Conservation (phyloP, 1,284 basidiomycete species). For the Phellopilus nigrolimitatus region DNA sequence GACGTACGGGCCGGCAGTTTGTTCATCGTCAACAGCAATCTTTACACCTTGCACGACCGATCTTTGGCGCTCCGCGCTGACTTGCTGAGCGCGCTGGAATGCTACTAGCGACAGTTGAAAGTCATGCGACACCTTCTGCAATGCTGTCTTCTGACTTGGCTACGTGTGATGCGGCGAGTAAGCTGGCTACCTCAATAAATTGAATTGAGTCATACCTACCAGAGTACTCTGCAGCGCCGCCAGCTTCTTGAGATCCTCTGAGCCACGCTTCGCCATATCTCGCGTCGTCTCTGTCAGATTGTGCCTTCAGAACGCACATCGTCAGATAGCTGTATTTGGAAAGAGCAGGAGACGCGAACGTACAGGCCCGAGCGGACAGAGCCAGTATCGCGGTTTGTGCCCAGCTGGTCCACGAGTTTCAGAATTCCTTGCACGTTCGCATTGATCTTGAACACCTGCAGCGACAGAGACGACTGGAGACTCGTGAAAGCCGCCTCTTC, state of each 20-base stretch:
- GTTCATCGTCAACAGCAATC: slow-evolving; percentile 70
- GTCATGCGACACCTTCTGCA: slow-evolving; percentile 92
- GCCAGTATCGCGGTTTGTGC: slow-evolving; percentile 73
- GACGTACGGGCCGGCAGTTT: slow-evolving; percentile 31
- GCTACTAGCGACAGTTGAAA: slow-evolving; percentile 85
- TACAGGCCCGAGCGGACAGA: slow-evolving; percentile 75
- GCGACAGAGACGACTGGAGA: slow-evolving; percentile 81
- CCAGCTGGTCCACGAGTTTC: slow-evolving; percentile 88
- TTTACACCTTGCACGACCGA: slow-evolving; percentile 80
- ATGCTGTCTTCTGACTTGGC: slow-evolving; percentile 70
- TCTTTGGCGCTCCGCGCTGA: slow-evolving; percentile 83
- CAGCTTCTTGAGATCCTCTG: slow-evolving; percentile 87
- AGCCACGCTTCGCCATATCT: slow-evolving; percentile 90
- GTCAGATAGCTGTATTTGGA: not conserved
- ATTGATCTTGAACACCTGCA: slow-evolving; percentile 99
- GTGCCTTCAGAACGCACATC: slow-evolving; percentile 41
- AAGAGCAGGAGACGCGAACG: slow-evolving; percentile 29
- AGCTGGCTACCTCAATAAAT: not conserved
- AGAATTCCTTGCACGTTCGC: slow-evolving; percentile 94
- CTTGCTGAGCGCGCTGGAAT: slow-evolving; percentile 89
- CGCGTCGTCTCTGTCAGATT: slow-evolving; percentile 93
- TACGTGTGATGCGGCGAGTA: slow-evolving; percentile 28
- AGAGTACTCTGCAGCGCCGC: slow-evolving; percentile 61
- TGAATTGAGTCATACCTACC: slow-evolving; percentile 38
- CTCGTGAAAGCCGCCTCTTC: slow-evolving; percentile 72